Base-by-base conservation (phyloP, 768 basidiomycete genomes). In the Amanita pallidorosea region DNA sequence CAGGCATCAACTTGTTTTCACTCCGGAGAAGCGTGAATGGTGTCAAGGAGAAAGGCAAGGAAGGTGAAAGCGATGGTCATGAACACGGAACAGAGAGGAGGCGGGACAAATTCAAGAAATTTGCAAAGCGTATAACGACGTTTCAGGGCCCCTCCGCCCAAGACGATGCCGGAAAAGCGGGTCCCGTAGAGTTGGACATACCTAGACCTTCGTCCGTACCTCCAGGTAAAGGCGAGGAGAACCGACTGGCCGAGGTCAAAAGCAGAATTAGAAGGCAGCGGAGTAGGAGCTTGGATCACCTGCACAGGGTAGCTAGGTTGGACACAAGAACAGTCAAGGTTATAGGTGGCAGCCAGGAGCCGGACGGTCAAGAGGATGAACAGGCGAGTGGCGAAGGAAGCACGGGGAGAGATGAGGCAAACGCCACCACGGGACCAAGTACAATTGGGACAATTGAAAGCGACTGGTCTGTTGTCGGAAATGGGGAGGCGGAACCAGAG, bases 81-180 rank as follows among this genome's bases (percentile, higher is more conserved):
- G 34, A 34, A 29, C 47, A 38, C 7, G 36, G 47, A 25, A 78
- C 77, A 50, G 77, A 79, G 51, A 74, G 85, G 47, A 95, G 83
- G 65, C 80, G 89, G 34, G 86, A 93, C 64, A 76, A 76, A 43
- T 66, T 95, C 54, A 84, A 80, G 64, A 81, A 78, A 45, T 68
- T 93, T 43, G 88, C 87, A 15, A 82, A 79, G 58, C 77, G 75
- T 57, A 67, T 88, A 50, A 70, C 73, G 23, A 65, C 65, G 7
- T 70, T 74, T 53, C 69, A 47, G 3, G 20, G 12, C 22, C 17
- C 23, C 9, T 7, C 35, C 12, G 20, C 13, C 34, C 27, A 22
- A 36, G 46, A 31, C 11, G 31, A 31, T 4, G 9, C 31, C 31
- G 11, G 11, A 31, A 31, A 31, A 31, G 2, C 36, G 13, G 25